Evolutionary conservation across 2,329 filamentous ascomycete genomes (phyloP).

Genomic region (Endocalyx cinctus): DNA sequence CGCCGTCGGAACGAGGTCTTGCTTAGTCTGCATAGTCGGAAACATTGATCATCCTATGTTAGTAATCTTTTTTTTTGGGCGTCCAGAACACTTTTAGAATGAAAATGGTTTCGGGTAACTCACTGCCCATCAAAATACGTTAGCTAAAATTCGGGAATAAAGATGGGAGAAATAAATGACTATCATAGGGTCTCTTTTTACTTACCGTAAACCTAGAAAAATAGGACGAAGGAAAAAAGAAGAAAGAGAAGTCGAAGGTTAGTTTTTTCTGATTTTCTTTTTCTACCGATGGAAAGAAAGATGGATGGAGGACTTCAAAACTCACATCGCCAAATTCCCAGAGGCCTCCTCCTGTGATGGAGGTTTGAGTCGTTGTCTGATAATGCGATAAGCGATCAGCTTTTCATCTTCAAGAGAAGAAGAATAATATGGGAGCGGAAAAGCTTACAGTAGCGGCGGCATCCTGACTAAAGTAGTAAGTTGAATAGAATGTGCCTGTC

Average conservation of each 20-base stretch:
- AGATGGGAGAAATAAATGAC: too few relatives aligned
- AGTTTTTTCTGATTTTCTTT: too few relatives aligned
- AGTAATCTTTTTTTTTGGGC: too few relatives aligned
- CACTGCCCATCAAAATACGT: too few relatives aligned
- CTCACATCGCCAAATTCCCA: slow-evolving; percentile 32
- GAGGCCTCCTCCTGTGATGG: slow-evolving; percentile 36
- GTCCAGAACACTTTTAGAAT: too few relatives aligned
- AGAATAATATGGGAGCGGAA: too few relatives aligned
- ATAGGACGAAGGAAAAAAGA: background rate
- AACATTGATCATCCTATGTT: too few relatives aligned
- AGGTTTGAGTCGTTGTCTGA: slow-evolving; percentile 38
- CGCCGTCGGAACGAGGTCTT: slow-evolving; percentile 39
- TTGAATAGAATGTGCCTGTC: slow-evolving; percentile 40
- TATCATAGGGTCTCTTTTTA: slow-evolving; percentile 16
- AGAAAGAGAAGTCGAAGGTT: too few relatives aligned
- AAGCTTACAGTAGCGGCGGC: slow-evolving; percentile 32
- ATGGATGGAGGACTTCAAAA: background rate
- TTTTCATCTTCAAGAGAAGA: too few relatives aligned
- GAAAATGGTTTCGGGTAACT: too few relatives aligned
- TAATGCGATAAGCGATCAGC: too few relatives aligned
- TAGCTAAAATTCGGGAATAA: too few relatives aligned
- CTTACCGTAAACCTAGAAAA: background rate
- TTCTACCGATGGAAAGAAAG: background rate
- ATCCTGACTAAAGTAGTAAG: slow-evolving; percentile 44
- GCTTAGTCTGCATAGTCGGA: slow-evolving; percentile 46